Evolutionary conservation across 805 yeast genomes (phyloP), one percentile per base, ranked within the genome.

Genomic region (Kodamaea kaohsiungensis): DNA sequence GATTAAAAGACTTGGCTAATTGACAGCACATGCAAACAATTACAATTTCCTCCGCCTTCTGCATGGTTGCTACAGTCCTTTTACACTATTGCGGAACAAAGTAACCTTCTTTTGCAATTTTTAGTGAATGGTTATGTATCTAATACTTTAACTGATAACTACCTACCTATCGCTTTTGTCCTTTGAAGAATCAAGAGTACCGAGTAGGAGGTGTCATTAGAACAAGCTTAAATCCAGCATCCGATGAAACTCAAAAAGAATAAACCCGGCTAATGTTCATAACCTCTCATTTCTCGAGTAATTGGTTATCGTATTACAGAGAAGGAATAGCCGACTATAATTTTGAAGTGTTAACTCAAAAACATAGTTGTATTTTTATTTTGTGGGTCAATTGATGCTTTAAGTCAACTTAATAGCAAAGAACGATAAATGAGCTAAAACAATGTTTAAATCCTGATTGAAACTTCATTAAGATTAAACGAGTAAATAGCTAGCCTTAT

Each of bases 1-100:
- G 78, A 33, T 57, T 67, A 40, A 65, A 64, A 53, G 76, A 73
- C 53, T 60, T 69, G 53, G 53, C 48, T 40, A 19, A 47, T 16
- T 43, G 27, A 43, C 15, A 38, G 17, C 42, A 38, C 42, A 30
- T 30, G 35, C 35, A 30, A 30, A 9, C 35, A 3, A 22, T 22
- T 22, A 9, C 35, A 3, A 22, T 22, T 22, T 22, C 25, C 25
- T 22, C 35, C 35, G 35, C 35, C 35, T 30, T 30, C 35, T 30
- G 35, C 35, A 30, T 30, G 35, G 13, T 30, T 30, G 35, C 35
- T 30, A 30, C 35, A 22, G 25, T 6, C 25, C 25, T 22, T 22
- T 22, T 22, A 6, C 25, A 22, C 6, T 22, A 22, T 22, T 22
- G 25, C 25, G 25, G 6, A 22, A 4, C 25, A 6, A 22, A 22